Base-by-base conservation (phyloP, 2,329 filamentous ascomycete species). In the Basipetospora chlamydospora region DNA sequence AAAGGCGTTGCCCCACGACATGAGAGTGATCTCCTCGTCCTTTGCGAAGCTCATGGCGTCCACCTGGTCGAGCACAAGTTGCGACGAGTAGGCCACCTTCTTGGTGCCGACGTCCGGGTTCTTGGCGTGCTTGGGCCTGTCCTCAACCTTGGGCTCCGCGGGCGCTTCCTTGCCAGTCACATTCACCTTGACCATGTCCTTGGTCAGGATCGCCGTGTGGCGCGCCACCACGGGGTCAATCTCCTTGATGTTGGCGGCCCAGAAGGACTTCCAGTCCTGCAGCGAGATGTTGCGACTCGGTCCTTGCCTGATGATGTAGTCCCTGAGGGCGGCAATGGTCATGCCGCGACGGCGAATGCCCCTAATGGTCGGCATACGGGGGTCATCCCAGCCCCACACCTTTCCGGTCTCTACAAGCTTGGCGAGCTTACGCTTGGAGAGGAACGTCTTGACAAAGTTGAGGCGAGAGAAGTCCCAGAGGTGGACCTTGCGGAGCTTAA, bases 1-100 rank as follows among this genome's bases (percentile, higher is more conserved):
- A 22, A 69, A 60, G 6, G 58, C 84, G 50, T 93, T 92, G 47
- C 88, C 90, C 88, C 88, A 96, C 56, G 81, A 81, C 88, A 95
- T 95, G 28, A 95, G 68, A 0, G 88, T 95, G 49, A 96, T 83
- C 58, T 95, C 87, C 63, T 96, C 88, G 51, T 80, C 77, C 41
- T 80, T 68, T 48, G 75, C 80, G 60, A 95, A 92, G 18, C 70
- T 71, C 54, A 79, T 78, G 42, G 80, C 84, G 49, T 96, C 88
- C 31, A 70, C 80, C 59, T 95, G 88, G 53, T 95, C 88, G 36
- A 96, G 63, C 42, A 90, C 64, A 45, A 95, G 66, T 43, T 77
- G 70, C 39, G 71, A 70, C 52, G 80, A 82, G 56, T 79, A 92
- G 18, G 74, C 68, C 5, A 94, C 83, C 60, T 84, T 82, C 70